Conservation (phyloP, 2,329 filamentous ascomycete species). For the Aspergillus hortae region DNA sequence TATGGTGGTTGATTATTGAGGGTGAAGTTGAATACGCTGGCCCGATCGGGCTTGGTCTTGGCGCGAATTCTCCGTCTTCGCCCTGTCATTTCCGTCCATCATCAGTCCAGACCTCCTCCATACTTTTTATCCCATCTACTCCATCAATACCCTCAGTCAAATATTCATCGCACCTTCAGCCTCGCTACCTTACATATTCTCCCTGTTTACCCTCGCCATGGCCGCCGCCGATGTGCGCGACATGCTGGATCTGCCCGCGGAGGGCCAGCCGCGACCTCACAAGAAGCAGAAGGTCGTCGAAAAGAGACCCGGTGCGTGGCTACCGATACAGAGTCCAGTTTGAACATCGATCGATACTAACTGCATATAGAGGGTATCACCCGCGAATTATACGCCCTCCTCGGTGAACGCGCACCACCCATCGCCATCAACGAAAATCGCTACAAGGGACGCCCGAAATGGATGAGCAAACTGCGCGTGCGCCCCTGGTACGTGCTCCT, state of each 20-base stretch:
- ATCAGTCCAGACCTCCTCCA: slow-evolving; percentile 5
- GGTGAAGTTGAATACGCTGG: slow-evolving; percentile 20
- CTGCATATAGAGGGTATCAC: slow-evolving; percentile 43
- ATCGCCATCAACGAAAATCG: slow-evolving; percentile 52
- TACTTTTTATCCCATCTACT: slow-evolving; percentile 12
- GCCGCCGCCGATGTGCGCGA: slow-evolving; percentile 79
- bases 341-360: not conserved
- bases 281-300: slow-evolving; percentile 72
- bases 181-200: not conserved
- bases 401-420: slow-evolving; percentile 51
- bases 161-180: not conserved
- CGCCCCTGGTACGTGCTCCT: slow-evolving; percentile 41
- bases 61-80: slow-evolving; percentile 20
- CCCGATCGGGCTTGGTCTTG: slow-evolving; percentile 20
- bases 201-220: slow-evolving; percentile 46
- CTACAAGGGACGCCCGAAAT: slow-evolving; percentile 50
- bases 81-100: slow-evolving; percentile 1
- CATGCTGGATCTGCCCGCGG: slow-evolving; percentile 72
- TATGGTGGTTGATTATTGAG: not conserved
- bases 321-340: not conserved
- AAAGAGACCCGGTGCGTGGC: slow-evolving; percentile 51
- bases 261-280: slow-evolving; percentile 57
- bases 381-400: slow-evolving; percentile 49
- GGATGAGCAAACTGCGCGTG: slow-evolving; percentile 43
- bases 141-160: slow-evolving; percentile 1